Evolutionary conservation across 1,139 yeast genomes (phyloP).

Genomic region (Suhomyces bolitotheri): DNA sequence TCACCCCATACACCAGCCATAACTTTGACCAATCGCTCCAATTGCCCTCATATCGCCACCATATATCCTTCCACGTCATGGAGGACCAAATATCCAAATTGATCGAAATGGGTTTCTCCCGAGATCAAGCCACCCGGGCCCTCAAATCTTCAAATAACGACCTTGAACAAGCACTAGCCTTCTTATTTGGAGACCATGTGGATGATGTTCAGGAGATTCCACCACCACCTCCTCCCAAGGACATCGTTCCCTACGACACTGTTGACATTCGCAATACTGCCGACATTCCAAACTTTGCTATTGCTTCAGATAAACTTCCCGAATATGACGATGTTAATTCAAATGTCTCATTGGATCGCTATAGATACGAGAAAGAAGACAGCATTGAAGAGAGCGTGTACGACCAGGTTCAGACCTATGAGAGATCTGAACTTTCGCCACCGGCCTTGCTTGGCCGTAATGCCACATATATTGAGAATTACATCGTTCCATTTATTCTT

Average conservation of each 20-base stretch:
- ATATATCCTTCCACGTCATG: slow-evolving; percentile 7
- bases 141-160: slow-evolving; percentile 44
- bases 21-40: no score
- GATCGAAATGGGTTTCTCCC: slow-evolving; percentile 63
- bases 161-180: slow-evolving; percentile 55
- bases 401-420: slow-evolving; percentile 11
- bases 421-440: slow-evolving; percentile 12
- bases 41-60: no score
- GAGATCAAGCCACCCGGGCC: slow-evolving; percentile 45
- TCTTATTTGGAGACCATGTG: slow-evolving; percentile 47
- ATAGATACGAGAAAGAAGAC: slow-evolving; percentile 1
- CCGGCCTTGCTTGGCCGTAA: slow-evolving; percentile 19
- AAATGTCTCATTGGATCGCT: slow-evolving; percentile 1
- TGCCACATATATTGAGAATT: slow-evolving; percentile 25
- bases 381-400: slow-evolving; percentile 6
- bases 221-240: background rate
- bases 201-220: slow-evolving; percentile 8
- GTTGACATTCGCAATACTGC: slow-evolving; percentile 13
- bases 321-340: slow-evolving; percentile 3
- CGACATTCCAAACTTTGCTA: slow-evolving; percentile 14
- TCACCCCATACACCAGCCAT: no score
- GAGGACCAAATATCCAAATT: slow-evolving; percentile 26
- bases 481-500: slow-evolving; percentile 27
- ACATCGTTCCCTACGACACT: slow-evolving; percentile 8
- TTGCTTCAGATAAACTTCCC: slow-evolving; percentile 4